Conservation (phyloP, 2,329 filamentous ascomycete genomes). For the Phialophora macrospora region DNA sequence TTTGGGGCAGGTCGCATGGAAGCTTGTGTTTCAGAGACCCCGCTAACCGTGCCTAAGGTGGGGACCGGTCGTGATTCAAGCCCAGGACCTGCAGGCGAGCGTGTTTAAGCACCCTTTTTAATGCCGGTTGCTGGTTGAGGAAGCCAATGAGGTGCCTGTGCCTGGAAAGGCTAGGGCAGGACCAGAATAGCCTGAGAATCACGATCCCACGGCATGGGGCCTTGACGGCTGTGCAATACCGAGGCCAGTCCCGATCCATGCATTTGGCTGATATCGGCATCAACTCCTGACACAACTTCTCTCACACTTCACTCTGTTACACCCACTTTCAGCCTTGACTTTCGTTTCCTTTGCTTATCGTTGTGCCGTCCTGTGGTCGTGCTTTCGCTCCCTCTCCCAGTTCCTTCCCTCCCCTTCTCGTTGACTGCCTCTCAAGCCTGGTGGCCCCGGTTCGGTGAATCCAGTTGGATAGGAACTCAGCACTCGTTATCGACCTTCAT, state of each 20-base stretch:
- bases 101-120: conserved; percentile 14
- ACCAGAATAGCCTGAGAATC: conserved; percentile 6
- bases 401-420: conserved; percentile 19
- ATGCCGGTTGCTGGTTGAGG: neutral
- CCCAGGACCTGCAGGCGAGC: conserved; percentile 20
- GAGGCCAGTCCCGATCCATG: conserved; percentile 5
- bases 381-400: conserved; percentile 28
- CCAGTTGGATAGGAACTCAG: conserved; percentile 27
- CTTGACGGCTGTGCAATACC: conserved; percentile 14
- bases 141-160: conserved; percentile 22
- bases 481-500: conserved; percentile 10
- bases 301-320: conserved; percentile 23
- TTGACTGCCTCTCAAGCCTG: neutral
- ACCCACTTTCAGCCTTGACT: conserved; percentile 14
- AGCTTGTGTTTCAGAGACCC: conserved; percentile 29
- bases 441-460: conserved; percentile 4
- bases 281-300: conserved; percentile 23
- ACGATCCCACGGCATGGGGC: conserved; percentile 1
- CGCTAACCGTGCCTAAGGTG: conserved; percentile 19
- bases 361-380: conserved; percentile 28
- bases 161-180: conserved; percentile 11
- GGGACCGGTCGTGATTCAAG: conserved; percentile 12
- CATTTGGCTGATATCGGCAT: conserved; percentile 10
- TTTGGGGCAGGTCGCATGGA: conserved; percentile 7
- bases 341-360: conserved; percentile 21